A percentile compares a stretch with the other conserved stretches of the same genome.
Evolutionary conservation across 331 rosid genomes (phyloP).

Genomic region (Acacia pycnantha): DNA sequence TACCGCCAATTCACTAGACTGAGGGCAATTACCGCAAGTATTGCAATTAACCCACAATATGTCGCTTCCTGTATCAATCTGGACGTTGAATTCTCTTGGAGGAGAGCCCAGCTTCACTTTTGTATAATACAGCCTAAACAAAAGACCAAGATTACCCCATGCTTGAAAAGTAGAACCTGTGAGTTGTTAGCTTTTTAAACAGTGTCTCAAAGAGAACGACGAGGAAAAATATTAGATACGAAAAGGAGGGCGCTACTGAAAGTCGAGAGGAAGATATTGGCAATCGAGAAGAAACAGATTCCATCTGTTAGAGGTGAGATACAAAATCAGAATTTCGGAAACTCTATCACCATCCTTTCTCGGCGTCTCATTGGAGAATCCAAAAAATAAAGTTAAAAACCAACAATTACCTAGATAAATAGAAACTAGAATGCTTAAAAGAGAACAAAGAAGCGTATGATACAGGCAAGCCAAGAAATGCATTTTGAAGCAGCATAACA

Average conservation of each 20-base stretch:
- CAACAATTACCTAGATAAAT: neutral
- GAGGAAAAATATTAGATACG: neutral
- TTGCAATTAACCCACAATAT: conserved; percentile 89
- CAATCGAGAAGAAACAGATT: neutral
- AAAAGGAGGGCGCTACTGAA: neutral
- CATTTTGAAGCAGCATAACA: conserved; percentile 21
- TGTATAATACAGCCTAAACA: conserved; percentile 81
- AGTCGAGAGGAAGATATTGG: conserved; percentile 21
- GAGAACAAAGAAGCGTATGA: neutral
- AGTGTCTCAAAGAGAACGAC: neutral
- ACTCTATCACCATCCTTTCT: neutral
- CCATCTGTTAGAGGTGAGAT: neutral
- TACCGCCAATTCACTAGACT: conserved; percentile 81
- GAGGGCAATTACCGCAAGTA: conserved; percentile 85
- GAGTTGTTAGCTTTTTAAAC: neutral
- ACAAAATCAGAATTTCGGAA: neutral
- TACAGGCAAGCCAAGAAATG: neutral
- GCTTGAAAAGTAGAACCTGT: neutral
- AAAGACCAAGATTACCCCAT: conserved; percentile 29
- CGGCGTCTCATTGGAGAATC: conserved; percentile 23
- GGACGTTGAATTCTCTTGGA: conserved; percentile 82
- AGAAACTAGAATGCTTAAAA: conserved; percentile 4
- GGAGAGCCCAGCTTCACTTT: conserved; percentile 94
- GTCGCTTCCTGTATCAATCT: conserved; percentile 98
- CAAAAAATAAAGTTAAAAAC: neutral